Evolutionary conservation across 78 protist species (phyloP).

Genomic region (Dictyostelium brefeldianum): DNA sequence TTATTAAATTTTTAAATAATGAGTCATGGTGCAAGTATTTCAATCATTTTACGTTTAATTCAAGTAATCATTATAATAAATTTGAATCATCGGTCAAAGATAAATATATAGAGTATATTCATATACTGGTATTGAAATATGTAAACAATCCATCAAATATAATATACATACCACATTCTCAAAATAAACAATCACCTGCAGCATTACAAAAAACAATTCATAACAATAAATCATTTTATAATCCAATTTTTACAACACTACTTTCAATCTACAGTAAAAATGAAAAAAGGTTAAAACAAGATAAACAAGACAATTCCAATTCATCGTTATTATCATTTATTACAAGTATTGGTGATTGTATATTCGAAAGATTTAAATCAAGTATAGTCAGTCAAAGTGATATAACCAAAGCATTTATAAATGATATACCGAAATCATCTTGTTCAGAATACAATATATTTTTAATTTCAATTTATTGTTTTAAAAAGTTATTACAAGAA

Average conservation of each 20-base stretch:
- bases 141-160: not conserved
- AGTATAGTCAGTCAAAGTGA: too few relatives aligned
- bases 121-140: not conserved
- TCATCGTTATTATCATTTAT: not conserved
- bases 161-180: too few relatives aligned
- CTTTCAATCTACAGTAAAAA: not conserved
- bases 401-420: too few relatives aligned
- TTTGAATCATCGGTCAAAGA: slow-evolving; percentile 4
- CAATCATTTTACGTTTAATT: not conserved
- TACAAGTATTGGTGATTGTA: slow-evolving; percentile 11
- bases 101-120: not conserved
- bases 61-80: not conserved
- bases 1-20: not conserved
- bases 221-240: not conserved
- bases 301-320: not conserved
- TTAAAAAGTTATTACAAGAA: slow-evolving; percentile 4
- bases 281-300: not conserved
- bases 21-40: not conserved
- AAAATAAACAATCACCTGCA: too few relatives aligned
- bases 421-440: too few relatives aligned
- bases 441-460: not conserved
- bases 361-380: not conserved
- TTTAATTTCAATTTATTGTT: slow-evolving; percentile 15
- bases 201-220: too few relatives aligned
- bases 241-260: not conserved